Evolutionary conservation across 2,329 filamentous ascomycete species (phyloP).

Genomic region (Sclerotinia spermophila): DNA sequence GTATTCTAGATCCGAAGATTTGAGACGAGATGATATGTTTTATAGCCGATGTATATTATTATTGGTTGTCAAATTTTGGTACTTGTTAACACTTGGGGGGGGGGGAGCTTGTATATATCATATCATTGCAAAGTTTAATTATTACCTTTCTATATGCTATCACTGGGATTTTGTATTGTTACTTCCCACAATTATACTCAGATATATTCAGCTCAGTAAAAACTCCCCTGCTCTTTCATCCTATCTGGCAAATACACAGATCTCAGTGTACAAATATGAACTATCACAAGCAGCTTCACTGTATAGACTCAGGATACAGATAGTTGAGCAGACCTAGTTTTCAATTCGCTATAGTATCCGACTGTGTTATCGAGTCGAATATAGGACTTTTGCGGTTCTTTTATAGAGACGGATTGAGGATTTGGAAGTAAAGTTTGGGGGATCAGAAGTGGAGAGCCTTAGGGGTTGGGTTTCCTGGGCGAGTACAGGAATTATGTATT

Average conservation of each 20-base stretch:
- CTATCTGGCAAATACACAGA: background rate
- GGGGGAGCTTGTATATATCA: too few species aligned
- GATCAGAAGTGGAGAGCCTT: accelerated
- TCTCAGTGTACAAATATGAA: background rate
- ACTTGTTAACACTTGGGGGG: too few species aligned
- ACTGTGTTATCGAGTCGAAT: too few species aligned
- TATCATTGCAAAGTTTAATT: background rate
- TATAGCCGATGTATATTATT: too few species aligned
- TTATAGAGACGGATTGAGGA: background rate
- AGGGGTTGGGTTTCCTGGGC: too few species aligned
- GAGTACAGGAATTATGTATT: too few species aligned
- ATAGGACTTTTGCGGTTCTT: background rate
- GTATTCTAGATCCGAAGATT: background rate
- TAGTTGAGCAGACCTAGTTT: too few species aligned
- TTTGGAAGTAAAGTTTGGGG: background rate
- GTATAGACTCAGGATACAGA: too few species aligned
- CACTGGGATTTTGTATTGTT: background rate
- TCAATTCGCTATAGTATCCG: too few species aligned
- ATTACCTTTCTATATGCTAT: accelerated
- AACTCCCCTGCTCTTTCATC: background rate
- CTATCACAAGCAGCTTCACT: too few species aligned
- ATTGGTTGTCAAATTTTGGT: too few species aligned
- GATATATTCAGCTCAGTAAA: background rate
- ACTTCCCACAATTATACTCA: accelerated
- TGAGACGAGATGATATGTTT: background rate